Conservation (phyloP, 768 basidiomycete genomes). For the Boletus eberwhitei region DNA sequence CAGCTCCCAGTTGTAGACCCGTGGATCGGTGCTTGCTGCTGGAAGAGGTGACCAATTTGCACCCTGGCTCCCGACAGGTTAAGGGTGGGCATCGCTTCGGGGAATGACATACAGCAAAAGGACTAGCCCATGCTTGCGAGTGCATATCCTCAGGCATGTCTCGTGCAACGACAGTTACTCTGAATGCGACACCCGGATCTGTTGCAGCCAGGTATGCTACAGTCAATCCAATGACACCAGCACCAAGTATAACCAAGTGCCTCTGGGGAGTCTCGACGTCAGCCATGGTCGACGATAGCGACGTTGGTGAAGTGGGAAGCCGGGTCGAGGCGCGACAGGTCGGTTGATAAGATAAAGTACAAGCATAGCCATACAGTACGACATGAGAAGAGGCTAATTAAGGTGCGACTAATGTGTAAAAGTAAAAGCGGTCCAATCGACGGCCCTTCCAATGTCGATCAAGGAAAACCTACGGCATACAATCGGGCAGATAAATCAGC, state of each 20-base stretch:
- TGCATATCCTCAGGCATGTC: constrained; percentile 37
- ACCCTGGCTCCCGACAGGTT: constrained; percentile 30
- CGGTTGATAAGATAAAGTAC: constrained; percentile 1
- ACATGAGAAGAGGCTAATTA: neutral
- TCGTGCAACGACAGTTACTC: constrained; percentile 32
- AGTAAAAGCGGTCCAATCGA: neutral
- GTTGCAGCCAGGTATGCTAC: constrained; percentile 33
- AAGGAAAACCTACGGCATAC: neutral
- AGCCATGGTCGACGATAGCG: constrained; percentile 12
- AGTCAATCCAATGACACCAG: constrained; percentile 39
- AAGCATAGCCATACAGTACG: neutral
- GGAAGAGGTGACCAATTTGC: constrained; percentile 47
- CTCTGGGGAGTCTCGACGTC: constrained; percentile 1
- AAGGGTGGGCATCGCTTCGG: neutral
- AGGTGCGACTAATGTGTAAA: neutral
- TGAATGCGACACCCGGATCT: constrained; percentile 17
- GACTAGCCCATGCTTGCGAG: constrained; percentile 47
- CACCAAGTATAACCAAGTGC: constrained; percentile 34
- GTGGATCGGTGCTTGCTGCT: constrained; percentile 32
- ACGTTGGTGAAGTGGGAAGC: neutral
- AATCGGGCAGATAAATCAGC: constrained; percentile 19
- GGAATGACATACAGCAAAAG: constrained; percentile 43
- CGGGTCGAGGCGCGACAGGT: neutral
- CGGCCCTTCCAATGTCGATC: neutral
- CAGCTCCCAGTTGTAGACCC: constrained; percentile 37